Percentiles rank a stretch among this genome's conserved stretches.
Evolutionary conservation across 2,329 filamentous ascomycete species (phyloP).

Genomic region (Aspergillus neoniger): DNA sequence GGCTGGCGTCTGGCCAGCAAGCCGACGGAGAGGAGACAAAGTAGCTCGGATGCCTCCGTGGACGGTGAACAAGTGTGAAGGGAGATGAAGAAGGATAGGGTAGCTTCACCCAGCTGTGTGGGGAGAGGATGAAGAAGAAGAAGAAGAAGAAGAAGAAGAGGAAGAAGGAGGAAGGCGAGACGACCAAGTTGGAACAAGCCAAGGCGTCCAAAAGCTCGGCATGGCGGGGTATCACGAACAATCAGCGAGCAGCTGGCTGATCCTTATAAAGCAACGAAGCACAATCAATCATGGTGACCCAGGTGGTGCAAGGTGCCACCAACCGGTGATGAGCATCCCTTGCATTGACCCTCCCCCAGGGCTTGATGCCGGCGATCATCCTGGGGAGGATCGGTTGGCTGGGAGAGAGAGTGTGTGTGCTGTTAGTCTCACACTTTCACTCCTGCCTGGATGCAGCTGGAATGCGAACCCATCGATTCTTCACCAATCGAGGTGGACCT

Average conservation of each 20-base stretch:
- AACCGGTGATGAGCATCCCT: conserved; percentile 8
- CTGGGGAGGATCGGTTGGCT: not conserved
- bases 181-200: not conserved
- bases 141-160: not conserved
- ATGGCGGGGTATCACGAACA: conserved; percentile 16
- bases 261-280: not conserved
- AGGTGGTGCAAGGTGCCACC: not conserved
- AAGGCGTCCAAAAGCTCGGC: conserved; percentile 14
- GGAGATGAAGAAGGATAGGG: not conserved
- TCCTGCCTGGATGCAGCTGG: not conserved
- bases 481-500: not conserved
- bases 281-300: not conserved
- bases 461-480: not conserved
- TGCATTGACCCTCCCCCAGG: conserved; percentile 5
- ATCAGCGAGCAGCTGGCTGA: not conserved
- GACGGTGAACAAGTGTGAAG: not conserved
- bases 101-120: not conserved
- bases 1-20: not conserved
- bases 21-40: not conserved
- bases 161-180: not conserved
- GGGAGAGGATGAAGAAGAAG: not conserved
- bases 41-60: not conserved
- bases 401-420: no score
- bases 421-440: not conserved
- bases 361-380: conserved; percentile 1